Conservation (phyloP, 2,329 filamentous ascomycete species). For the Colletotrichum liriopes region DNA sequence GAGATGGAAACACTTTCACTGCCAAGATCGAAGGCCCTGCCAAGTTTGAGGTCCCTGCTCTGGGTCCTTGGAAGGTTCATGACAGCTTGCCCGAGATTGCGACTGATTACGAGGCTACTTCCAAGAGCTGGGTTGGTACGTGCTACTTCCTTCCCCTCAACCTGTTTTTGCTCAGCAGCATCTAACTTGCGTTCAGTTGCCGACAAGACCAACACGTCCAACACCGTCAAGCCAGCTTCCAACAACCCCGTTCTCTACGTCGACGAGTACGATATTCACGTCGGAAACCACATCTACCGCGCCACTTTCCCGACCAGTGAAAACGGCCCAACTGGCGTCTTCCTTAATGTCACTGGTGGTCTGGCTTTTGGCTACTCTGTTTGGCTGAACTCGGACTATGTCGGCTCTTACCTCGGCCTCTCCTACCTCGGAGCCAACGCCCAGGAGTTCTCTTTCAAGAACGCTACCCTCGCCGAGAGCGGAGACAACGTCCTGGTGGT, state of each 20-base stretch:
- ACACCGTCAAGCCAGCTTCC: slow-evolving; percentile 61
- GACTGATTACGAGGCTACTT: slow-evolving; percentile 59
- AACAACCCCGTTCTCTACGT: slow-evolving; percentile 71
- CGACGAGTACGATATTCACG: slow-evolving; percentile 70
- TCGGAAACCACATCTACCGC: slow-evolving; percentile 69
- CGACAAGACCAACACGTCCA: slow-evolving; percentile 65
- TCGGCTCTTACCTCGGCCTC: slow-evolving; percentile 70
- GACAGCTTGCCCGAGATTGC: slow-evolving; percentile 66
- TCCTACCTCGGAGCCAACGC: slow-evolving; percentile 56
- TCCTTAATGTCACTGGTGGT: slow-evolving; percentile 68
- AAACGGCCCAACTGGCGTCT: slow-evolving; percentile 58
- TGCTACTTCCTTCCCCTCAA: background rate
- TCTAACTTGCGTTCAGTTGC: slow-evolving; percentile 52
- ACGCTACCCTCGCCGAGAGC: slow-evolving; percentile 59
- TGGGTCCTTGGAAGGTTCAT: slow-evolving; percentile 62
- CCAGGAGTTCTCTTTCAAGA: slow-evolving; percentile 65
- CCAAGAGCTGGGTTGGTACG: slow-evolving; percentile 60
- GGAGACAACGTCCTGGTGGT: slow-evolving; percentile 67
- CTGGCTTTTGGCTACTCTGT: slow-evolving; percentile 70
- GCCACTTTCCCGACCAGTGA: slow-evolving; percentile 63
- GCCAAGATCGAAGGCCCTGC: slow-evolving; percentile 49
- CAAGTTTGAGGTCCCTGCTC: slow-evolving; percentile 55
- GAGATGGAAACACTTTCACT: slow-evolving; percentile 49
- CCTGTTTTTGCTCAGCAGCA: background rate
- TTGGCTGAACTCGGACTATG: slow-evolving; percentile 70